Percentiles rank a stretch among this genome's conserved stretches.
phyloP scores from a whole-genome alignment of 331 rosid genomes.

The Cucumis variabilis region DNA sequence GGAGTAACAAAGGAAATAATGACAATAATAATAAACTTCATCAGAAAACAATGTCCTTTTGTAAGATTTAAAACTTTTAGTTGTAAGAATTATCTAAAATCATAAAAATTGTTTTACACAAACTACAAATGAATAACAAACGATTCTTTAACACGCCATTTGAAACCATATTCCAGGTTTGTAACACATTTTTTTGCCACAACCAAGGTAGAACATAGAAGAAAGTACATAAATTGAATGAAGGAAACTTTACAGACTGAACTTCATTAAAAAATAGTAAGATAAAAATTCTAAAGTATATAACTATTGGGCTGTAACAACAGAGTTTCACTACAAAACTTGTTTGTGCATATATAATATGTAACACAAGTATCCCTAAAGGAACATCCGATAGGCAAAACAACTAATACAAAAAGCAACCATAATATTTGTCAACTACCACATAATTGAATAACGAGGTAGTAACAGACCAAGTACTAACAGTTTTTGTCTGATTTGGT shows the following conservation, averaged over 20 bases:
- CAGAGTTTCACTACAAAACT: not conserved
- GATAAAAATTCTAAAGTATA: not conserved
- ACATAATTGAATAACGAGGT: not conserved
- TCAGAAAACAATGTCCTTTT: constrained; percentile 2
- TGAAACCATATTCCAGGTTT: not conserved
- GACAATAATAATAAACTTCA: not conserved
- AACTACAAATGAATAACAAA: not conserved
- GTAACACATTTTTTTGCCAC: not conserved
- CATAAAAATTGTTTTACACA: not conserved
- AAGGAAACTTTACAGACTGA: not conserved
- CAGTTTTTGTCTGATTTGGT: not conserved
- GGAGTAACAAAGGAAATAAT: not conserved
- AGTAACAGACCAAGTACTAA: not conserved
- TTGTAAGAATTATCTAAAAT: not conserved
- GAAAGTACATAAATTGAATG: not conserved
- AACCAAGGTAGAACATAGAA: not conserved
- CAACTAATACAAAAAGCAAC: constrained; percentile 4
- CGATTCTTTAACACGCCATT: not conserved
- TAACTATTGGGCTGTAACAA: not conserved
- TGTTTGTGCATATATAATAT: not conserved
- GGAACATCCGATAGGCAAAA: too few relatives aligned
- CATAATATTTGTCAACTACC: not conserved
- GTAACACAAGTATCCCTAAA: not conserved
- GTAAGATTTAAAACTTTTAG: not conserved
- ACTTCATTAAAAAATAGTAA: not conserved